Evolutionary conservation across 2,329 filamentous ascomycete species (phyloP).

Genomic region (Colletotrichum eleusines): DNA sequence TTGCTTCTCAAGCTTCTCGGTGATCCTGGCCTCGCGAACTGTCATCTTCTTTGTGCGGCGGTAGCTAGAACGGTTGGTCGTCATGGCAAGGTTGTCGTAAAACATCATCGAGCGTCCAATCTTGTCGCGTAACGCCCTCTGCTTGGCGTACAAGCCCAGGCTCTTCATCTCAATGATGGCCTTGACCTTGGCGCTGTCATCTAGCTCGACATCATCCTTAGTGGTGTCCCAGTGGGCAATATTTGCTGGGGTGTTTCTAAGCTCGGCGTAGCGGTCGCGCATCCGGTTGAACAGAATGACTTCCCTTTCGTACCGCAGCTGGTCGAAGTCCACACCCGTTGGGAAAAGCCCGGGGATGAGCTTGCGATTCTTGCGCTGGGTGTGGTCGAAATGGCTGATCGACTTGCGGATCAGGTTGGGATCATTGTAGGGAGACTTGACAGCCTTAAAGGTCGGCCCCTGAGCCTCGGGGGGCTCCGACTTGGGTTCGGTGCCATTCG

Average conservation of each 20-base stretch:
- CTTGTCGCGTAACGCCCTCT: conserved; percentile 85
- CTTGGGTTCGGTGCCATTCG: conserved; percentile 53
- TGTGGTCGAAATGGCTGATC: conserved; percentile 86
- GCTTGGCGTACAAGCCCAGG: conserved; percentile 87
- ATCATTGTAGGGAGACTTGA: conserved; percentile 78
- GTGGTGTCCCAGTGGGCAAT: conserved; percentile 88
- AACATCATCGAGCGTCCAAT: conserved; percentile 94
- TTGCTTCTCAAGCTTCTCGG: conserved; percentile 98
- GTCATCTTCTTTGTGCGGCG: conserved; percentile 98
- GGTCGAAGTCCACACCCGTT: conserved; percentile 87
- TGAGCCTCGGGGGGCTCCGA: conserved; percentile 53
- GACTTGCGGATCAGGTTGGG: conserved; percentile 61
- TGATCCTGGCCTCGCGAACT: conserved; percentile 93
- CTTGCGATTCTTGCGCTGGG: conserved; percentile 78
- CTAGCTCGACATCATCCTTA: conserved; percentile 74
- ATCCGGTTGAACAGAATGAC: conserved; percentile 91
- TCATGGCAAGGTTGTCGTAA: conserved; percentile 97
- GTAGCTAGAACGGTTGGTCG: conserved; percentile 90
- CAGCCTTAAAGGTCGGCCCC: conserved; percentile 73
- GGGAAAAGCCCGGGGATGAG: conserved; percentile 92
- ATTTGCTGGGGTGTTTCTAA: conserved; percentile 87
- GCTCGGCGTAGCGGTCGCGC: conserved; percentile 83
- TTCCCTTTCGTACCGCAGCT: conserved; percentile 87
- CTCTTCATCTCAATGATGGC: conserved; percentile 97
- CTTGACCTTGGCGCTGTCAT: conserved; percentile 87